A percentile compares a stretch with the other conserved stretches of the same genome.
These are phyloP conservation scores for Suhomyces pyralidae DNA, from an alignment of 805 yeast species.

Conservation along the genomic window DNA sequence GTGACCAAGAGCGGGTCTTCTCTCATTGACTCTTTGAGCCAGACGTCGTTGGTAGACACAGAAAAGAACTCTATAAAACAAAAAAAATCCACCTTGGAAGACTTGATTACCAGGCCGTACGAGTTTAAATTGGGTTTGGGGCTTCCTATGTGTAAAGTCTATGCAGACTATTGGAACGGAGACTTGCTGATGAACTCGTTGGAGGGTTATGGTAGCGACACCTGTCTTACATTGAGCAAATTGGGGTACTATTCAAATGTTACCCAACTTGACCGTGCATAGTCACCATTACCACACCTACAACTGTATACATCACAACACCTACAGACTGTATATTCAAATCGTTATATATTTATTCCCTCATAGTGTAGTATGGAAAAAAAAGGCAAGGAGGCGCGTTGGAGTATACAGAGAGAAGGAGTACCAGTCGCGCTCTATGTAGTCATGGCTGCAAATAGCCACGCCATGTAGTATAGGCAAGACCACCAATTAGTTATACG, in stretches of 20 bases:
- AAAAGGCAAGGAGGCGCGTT: no score
- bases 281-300: constrained; percentile 1
- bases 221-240: constrained; percentile 73
- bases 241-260: constrained; percentile 66
- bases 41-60: constrained; percentile 42
- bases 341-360: no score
- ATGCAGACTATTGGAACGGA: constrained; percentile 97
- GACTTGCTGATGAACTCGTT: constrained; percentile 75
- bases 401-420: no score
- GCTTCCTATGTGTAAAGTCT: constrained; percentile 86
- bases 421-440: no score
- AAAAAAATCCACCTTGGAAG: constrained; percentile 55
- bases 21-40: constrained; percentile 25
- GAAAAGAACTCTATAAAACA: constrained; percentile 22
- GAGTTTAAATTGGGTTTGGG: constrained; percentile 81
- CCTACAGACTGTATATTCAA: no score
- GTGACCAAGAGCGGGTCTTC: constrained; percentile 43
- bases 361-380: neutral
- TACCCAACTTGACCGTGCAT: constrained; percentile 71
- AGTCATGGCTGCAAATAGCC: no score
- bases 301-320: neutral
- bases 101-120: constrained; percentile 69
- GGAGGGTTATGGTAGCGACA: constrained; percentile 92
- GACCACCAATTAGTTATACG: no score
- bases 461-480: no score